Base-by-base conservation (phyloP, 2,329 filamentous ascomycete genomes). In the Blastomyces parvus region DNA sequence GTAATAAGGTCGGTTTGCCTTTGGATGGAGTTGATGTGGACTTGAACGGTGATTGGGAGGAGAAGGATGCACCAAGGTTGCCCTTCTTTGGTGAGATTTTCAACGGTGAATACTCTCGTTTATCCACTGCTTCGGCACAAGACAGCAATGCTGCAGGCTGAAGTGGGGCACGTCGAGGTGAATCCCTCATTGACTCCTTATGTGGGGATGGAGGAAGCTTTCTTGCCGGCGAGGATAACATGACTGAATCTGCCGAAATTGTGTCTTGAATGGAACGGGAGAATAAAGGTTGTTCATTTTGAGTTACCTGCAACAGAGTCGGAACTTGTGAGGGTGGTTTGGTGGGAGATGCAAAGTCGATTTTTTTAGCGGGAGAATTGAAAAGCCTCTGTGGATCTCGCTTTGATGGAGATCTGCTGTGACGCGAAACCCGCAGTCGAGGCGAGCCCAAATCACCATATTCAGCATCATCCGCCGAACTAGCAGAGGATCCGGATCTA, bases 71-170 rank as follows among this genome's bases (percentile, higher is more conserved):
- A 22, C 72, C 73, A 22, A 77, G 64, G 9, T 76, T 68, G 0
- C 70, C 73, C 59, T 79, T 79, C 65, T 73, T 78, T 7, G 79
- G 76, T 19, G 79, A 80, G 42, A 72, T 69, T 63, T 78, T 79
- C 9, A 81, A 69, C 0, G 77, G 74, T 14, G 77, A 77, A 46
- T 73, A 67, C 48, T 63, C 61, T 9, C 25, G 27, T 44, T 4
- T 30, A 22, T 60, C 36, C 13, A 50, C 52, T 22, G 58, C 27
- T 1, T 66, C 42, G 19, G 64, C 59, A 19, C 67, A 65, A 3
- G 70, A 68, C 11, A 66, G 58, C 8, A 68, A 66, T 14, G 71
- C 68, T 13, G 62, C 62, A 59, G 71, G 65, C 8, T 72, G 64
- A 5, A 74, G 64, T 4, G 70, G 69, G 22, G 69, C 73, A 27